A percentile compares a stretch with the other conserved stretches of the same genome.
Evolutionary conservation across 2,329 filamentous ascomycete species (phyloP).

Genomic region (Lecanosticta acicola): DNA sequence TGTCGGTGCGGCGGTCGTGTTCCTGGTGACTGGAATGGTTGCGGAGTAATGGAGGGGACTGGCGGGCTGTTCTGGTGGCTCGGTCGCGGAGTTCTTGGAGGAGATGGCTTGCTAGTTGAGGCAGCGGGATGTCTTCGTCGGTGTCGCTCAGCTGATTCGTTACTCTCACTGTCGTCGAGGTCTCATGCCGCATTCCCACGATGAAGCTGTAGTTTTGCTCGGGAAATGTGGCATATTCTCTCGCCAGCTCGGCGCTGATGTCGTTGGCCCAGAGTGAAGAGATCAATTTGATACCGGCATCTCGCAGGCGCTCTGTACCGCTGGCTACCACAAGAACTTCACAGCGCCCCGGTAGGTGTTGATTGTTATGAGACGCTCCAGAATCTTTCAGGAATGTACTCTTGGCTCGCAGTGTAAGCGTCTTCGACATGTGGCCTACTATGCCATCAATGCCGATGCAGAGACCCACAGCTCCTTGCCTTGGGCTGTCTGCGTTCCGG

Average conservation of each 20-base stretch:
- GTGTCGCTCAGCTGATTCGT: conserved; percentile 49
- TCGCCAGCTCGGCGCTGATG: conserved; percentile 81
- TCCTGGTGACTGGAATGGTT: conserved; percentile 37
- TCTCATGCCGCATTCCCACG: conserved; percentile 75
- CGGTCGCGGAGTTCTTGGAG: conserved; percentile 75
- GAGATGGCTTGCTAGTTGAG: conserved; percentile 73
- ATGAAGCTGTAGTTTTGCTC: conserved; percentile 63
- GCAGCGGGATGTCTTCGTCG: conserved; percentile 68
- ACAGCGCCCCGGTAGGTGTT: conserved; percentile 44
- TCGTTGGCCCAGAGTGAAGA: conserved; percentile 74
- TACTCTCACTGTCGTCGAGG: conserved; percentile 49
- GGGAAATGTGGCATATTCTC: conserved; percentile 44
- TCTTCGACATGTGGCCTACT: conserved; percentile 54
- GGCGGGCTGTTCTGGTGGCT: conserved; percentile 47
- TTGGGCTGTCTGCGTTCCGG: conserved; percentile 52
- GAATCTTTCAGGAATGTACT: conserved; percentile 18
- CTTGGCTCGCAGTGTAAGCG: conserved; percentile 14
- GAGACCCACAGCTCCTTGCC: conserved; percentile 69
- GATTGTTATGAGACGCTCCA: neutral
- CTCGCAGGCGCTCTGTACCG: conserved; percentile 68
- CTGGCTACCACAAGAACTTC: conserved; percentile 79
- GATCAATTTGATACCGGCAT: conserved; percentile 69
- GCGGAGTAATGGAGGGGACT: conserved; percentile 32
- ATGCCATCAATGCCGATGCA: conserved; percentile 84
- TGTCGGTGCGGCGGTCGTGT: conserved; percentile 50